These are phyloP conservation scores for Striga asiatica DNA, from an alignment of 257 asterid species.

Conservation along the genomic window DNA sequence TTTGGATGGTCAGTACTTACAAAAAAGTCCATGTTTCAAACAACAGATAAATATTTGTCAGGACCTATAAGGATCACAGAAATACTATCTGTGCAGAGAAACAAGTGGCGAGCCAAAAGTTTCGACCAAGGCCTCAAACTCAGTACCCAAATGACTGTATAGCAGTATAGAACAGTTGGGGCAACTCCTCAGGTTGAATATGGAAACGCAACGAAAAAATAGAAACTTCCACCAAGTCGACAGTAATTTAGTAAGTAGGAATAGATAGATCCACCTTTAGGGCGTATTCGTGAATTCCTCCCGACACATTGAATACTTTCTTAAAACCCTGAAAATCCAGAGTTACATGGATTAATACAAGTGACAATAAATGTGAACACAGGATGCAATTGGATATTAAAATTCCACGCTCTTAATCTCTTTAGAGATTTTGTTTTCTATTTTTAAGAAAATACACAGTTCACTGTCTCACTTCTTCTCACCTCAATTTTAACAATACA, in stretches of 20 bases:
- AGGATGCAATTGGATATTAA: too few relatives aligned
- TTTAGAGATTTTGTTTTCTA: background rate
- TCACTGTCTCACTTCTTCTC: too few relatives aligned
- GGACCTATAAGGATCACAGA: too few relatives aligned
- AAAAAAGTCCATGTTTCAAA: too few relatives aligned
- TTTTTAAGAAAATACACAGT: too few relatives aligned
- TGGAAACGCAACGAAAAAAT: background rate
- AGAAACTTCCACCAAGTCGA: background rate
- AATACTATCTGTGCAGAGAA: too few relatives aligned
- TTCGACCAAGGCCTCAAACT: background rate
- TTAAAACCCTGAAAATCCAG: conserved; percentile 62
- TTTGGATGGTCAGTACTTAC: too few relatives aligned
- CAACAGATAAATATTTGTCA: too few relatives aligned
- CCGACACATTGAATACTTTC: conserved; percentile 66
- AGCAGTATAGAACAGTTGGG: background rate
- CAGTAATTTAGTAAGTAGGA: conserved; percentile 57
- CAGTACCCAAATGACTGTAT: too few relatives aligned
- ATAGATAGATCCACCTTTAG: conserved; percentile 64
- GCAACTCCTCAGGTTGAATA: background rate
- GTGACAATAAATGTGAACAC: background rate
- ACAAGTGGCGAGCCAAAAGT: background rate
- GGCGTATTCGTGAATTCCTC: conserved; percentile 89
- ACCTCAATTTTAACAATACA: too few relatives aligned
- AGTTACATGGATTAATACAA: conserved; percentile 1
- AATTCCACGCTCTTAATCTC: too few relatives aligned